Evolutionary conservation across 1,139 yeast species (phyloP).

Genomic region (Yamadazyma siamensis): DNA sequence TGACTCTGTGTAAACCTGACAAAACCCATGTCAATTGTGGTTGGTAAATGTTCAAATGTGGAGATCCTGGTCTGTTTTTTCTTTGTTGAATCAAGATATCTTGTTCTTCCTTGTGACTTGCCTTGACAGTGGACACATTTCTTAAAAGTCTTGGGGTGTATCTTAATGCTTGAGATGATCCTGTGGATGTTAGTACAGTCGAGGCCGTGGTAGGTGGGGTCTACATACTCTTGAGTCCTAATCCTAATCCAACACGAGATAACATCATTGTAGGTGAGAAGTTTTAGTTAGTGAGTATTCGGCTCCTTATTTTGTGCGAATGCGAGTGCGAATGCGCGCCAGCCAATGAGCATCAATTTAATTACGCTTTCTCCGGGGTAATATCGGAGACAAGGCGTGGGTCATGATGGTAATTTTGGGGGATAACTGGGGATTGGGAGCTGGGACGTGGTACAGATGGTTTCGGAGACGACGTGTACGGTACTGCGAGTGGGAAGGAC

Average conservation of each 20-base stretch:
- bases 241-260: conserved; percentile 23
- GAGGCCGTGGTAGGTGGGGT: neutral
- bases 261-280: conserved; percentile 7
- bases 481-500: too few relatives aligned
- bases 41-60: conserved; percentile 84
- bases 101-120: conserved; percentile 63
- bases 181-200: conserved; percentile 6
- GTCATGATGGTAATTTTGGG: too few relatives aligned
- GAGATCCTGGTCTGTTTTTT: conserved; percentile 84
- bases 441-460: too few relatives aligned
- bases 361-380: conserved; percentile 7
- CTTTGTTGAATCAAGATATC: conserved; percentile 78
- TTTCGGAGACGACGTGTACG: too few relatives aligned
- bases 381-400: too few relatives aligned
- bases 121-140: conserved; percentile 47
- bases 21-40: conserved; percentile 84
- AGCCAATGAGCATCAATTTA: conserved; percentile 9
- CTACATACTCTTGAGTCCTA: conserved; percentile 5
- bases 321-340: conserved; percentile 2
- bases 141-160: conserved; percentile 7
- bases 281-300: conserved; percentile 2
- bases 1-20: conserved; percentile 81
- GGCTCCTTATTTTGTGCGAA: conserved; percentile 3
- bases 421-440: too few relatives aligned
- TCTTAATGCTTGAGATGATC: conserved; percentile 7